Evolutionary conservation across 2,329 filamentous ascomycete genomes (phyloP).

Genomic region (Conoideocrella luteorostrata): DNA sequence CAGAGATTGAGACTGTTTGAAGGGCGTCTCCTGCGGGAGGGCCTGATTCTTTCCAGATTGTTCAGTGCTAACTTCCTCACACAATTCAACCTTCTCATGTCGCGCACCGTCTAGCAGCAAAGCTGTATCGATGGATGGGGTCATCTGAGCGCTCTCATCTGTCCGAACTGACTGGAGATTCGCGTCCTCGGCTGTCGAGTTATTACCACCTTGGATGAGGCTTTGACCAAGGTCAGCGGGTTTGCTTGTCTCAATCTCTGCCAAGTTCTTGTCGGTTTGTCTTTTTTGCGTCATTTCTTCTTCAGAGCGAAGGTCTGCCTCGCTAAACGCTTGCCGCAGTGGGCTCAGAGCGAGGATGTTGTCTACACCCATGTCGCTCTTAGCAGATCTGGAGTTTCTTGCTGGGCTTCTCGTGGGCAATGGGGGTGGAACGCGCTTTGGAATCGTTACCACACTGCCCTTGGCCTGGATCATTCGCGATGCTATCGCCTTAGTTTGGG

Average conservation of each 20-base stretch:
- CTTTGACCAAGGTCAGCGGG: neutral
- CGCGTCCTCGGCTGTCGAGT: neutral
- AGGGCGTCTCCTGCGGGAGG: no score
- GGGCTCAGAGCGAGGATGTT: constrained; percentile 45
- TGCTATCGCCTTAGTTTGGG: constrained; percentile 49
- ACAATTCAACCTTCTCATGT: neutral
- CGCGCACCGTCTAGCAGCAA: constrained; percentile 2
- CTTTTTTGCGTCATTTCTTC: constrained; percentile 14
- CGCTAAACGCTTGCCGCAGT: constrained; percentile 41
- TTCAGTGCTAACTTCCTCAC: neutral
- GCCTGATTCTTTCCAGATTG: neutral
- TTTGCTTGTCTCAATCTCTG: constrained; percentile 1
- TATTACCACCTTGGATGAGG: neutral
- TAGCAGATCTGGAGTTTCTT: constrained; percentile 46
- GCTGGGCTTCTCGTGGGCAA: constrained; percentile 73
- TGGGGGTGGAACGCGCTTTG: constrained; percentile 70
- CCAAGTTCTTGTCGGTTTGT: neutral
- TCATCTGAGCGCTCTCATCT: neutral
- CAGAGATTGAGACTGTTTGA: neutral
- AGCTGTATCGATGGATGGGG: constrained; percentile 2
- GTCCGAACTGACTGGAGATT: neutral
- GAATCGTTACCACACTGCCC: constrained; percentile 77
- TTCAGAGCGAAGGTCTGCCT: constrained; percentile 21
- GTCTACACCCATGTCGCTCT: constrained; percentile 54
- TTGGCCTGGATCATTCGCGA: constrained; percentile 64